These are phyloP conservation scores for Blastocystis sp. DNA, from an alignment of 352 stramenopile species.

Conservation along the genomic window DNA sequence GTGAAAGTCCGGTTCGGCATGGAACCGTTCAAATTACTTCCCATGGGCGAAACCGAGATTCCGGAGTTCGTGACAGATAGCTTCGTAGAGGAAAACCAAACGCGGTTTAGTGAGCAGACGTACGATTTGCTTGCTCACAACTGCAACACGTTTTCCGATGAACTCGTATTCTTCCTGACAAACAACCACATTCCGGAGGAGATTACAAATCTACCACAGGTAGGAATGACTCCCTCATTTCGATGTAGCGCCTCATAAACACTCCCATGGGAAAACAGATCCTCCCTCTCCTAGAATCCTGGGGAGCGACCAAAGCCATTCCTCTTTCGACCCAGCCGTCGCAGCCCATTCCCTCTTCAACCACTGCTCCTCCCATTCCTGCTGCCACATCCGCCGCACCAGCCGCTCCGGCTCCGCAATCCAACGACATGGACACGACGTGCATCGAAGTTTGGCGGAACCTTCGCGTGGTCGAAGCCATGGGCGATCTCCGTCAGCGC, in stretches of 20 bases:
- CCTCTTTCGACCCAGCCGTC: neutral
- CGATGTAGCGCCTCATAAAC: neutral
- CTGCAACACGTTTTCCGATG: constrained; percentile 90
- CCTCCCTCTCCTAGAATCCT: neutral
- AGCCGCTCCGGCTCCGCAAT: neutral
- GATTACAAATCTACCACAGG: constrained; percentile 56
- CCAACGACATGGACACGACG: neutral
- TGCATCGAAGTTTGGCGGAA: neutral
- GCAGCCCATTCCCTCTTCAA: neutral
- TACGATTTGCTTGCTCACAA: constrained; percentile 87
- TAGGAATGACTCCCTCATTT: constrained; percentile 10
- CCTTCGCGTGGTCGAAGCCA: neutral
- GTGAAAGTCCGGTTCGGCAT: constrained; percentile 68
- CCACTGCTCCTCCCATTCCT: neutral
- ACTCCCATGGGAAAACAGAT: neutral
- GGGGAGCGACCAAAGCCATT: constrained; percentile 15
- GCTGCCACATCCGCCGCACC: neutral
- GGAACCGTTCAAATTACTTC: constrained; percentile 70
- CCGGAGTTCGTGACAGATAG: constrained; percentile 70
- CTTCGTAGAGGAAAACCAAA: constrained; percentile 69
- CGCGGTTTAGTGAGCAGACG: constrained; percentile 73
- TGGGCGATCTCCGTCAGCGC: neutral
- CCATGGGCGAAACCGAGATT: constrained; percentile 70
- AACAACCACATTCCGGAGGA: constrained; percentile 71
- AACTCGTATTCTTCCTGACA: constrained; percentile 75